These are phyloP conservation scores for Barbarea vulgaris DNA, from an alignment of 345 rosid species.

Conservation along the genomic window DNA sequence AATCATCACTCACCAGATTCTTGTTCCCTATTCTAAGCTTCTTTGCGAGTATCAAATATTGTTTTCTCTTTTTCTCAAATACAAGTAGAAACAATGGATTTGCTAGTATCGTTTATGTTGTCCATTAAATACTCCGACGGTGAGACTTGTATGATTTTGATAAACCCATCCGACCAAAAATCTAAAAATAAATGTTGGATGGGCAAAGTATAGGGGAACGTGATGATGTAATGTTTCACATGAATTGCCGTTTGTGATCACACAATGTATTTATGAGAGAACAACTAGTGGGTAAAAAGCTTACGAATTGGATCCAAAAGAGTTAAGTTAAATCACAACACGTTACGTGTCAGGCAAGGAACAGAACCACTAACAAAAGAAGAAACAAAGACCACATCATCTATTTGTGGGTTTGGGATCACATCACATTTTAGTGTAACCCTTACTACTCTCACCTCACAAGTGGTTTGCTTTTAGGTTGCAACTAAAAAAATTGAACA, in stretches of 20 bases:
- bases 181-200: constrained; percentile 11
- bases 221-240: constrained; percentile 18
- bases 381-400: constrained; percentile 18
- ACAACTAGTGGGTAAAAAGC: background rate
- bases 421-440: constrained; percentile 19
- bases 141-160: constrained; percentile 21
- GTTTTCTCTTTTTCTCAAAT: background rate
- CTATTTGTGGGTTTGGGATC: constrained; percentile 2
- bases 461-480: constrained; percentile 19
- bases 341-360: constrained; percentile 5
- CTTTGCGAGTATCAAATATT: constrained; percentile 13
- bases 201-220: background rate
- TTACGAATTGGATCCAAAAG: background rate
- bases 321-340: background rate
- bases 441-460: background rate
- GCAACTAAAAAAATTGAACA: background rate
- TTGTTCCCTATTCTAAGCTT: background rate
- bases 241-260: constrained; percentile 19
- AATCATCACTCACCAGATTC: background rate
- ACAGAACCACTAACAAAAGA: constrained; percentile 15
- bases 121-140: constrained; percentile 1
- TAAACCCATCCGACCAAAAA: constrained; percentile 1
- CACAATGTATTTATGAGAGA: constrained; percentile 21
- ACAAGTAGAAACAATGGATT: constrained; percentile 6
- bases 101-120: constrained; percentile 1